Evolutionary conservation across 2,329 filamentous ascomycete genomes (phyloP).

Genomic region (Davidsoniella virescens): DNA sequence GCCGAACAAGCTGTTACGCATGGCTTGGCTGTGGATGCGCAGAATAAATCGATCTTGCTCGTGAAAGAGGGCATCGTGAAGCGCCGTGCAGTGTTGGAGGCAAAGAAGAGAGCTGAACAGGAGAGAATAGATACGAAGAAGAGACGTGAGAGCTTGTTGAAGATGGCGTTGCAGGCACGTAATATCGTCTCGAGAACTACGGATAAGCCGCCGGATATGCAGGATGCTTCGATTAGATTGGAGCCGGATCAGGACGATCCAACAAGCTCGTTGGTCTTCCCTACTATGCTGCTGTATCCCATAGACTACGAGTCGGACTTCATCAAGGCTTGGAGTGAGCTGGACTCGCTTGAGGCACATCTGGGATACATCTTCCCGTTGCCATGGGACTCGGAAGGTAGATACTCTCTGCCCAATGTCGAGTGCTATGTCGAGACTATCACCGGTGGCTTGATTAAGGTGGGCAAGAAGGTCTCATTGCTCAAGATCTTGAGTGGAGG

Average conservation of each 20-base stretch:
- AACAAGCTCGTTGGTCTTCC: slow-evolving; percentile 61
- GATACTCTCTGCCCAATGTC: slow-evolving; percentile 50
- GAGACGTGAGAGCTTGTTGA: slow-evolving; percentile 43
- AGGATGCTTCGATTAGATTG: slow-evolving; percentile 60
- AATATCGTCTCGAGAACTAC: slow-evolving; percentile 53
- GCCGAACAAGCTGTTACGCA: slow-evolving; percentile 63
- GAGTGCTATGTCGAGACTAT: slow-evolving; percentile 83
- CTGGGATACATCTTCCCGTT: slow-evolving; percentile 72
- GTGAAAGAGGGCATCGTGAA: slow-evolving; percentile 48
- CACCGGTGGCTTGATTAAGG: slow-evolving; percentile 67
- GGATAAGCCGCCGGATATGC: slow-evolving; percentile 63
- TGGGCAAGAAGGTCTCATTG: slow-evolving; percentile 69
- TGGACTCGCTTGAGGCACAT: slow-evolving; percentile 58
- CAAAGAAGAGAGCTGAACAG: slow-evolving; percentile 37
- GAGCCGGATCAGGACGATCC: slow-evolving; percentile 45
- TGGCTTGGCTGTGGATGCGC: slow-evolving; percentile 55
- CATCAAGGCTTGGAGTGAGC: slow-evolving; percentile 72
- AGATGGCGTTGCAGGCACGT: slow-evolving; percentile 50
- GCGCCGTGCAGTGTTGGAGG: slow-evolving; percentile 38
- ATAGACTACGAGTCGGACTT: slow-evolving; percentile 72
- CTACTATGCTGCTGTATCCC: slow-evolving; percentile 73
- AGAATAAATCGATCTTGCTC: slow-evolving; percentile 48
- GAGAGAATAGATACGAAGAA: slow-evolving; percentile 38
- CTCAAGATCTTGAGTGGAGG: slow-evolving; percentile 58
- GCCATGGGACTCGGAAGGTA: slow-evolving; percentile 61